phyloP scores from a whole-genome alignment of 2,329 filamentous ascomycete species.

The Nannizziopsis barbatae region DNA sequence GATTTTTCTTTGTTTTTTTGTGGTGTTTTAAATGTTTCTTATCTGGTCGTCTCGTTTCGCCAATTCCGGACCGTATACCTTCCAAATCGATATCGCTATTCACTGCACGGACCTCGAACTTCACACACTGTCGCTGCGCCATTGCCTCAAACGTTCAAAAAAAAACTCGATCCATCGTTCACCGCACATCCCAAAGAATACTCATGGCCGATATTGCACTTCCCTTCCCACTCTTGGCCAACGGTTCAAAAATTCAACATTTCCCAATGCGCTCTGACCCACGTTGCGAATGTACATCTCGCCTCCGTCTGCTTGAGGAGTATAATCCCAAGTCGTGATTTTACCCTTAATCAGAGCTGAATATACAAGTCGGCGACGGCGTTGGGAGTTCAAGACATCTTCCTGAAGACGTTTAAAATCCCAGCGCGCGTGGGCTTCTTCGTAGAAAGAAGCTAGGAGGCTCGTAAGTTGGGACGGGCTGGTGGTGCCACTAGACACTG shows the following conservation, averaged over 20 bases:
- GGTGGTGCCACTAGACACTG: slow-evolving; percentile 24
- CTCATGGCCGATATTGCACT: slow-evolving; percentile 11
- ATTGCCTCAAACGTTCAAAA: not conserved
- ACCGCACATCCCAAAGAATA: not conserved
- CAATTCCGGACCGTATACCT: not conserved
- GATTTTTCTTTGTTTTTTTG: slow-evolving; percentile 7
- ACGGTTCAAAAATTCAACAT: slow-evolving; percentile 33
- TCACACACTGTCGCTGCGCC: not conserved
- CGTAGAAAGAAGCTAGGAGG: slow-evolving; percentile 55
- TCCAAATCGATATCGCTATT: not conserved
- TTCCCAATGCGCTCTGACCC: slow-evolving; percentile 32
- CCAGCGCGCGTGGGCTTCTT: slow-evolving; percentile 66
- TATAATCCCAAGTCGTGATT: slow-evolving; percentile 76
- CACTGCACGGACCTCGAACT: no score
- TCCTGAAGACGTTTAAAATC: slow-evolving; percentile 66
- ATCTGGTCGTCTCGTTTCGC: not conserved
- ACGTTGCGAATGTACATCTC: slow-evolving; percentile 62
- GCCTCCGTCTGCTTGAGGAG: slow-evolving; percentile 46
- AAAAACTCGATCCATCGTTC: not conserved
- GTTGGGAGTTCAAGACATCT: slow-evolving; percentile 65
- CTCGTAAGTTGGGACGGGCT: slow-evolving; percentile 27
- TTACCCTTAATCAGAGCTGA: slow-evolving; percentile 62
- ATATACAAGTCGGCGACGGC: slow-evolving; percentile 68
- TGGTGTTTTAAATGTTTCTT: not conserved
- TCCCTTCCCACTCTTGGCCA: slow-evolving; percentile 23